A percentile compares a stretch with the other conserved stretches of the same genome.
Conservation (phyloP, 768 basidiomycete genomes). For the Neoboletus subvelutipes region DNA sequence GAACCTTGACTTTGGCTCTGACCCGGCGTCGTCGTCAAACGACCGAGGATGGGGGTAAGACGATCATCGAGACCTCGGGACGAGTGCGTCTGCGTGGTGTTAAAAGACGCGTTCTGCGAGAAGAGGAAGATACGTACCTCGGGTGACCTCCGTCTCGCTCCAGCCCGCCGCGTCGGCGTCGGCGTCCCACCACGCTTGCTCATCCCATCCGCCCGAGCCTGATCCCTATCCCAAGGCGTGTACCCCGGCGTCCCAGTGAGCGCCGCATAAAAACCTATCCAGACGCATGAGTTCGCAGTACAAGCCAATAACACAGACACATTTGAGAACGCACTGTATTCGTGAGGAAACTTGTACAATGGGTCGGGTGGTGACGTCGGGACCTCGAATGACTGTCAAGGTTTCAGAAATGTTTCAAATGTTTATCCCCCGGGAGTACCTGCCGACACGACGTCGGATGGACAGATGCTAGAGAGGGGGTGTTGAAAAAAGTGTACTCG, state of each 20-base stretch:
- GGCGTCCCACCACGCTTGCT: neutral
- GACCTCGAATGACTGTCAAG: slow-evolving; percentile 25
- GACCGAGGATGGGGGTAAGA: neutral
- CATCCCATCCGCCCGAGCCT: neutral
- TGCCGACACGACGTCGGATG: neutral
- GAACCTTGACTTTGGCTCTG: neutral
- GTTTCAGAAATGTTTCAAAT: neutral
- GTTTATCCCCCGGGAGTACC: too few species aligned
- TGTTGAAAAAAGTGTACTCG: slow-evolving; percentile 7
- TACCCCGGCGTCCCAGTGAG: slow-evolving; percentile 20
- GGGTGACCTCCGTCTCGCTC: neutral
- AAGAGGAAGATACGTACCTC: neutral
- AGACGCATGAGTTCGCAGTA: neutral
- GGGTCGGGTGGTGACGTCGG: slow-evolving; percentile 27
- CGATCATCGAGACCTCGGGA: neutral
- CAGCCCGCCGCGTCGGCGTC: neutral
- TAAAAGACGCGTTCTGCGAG: too few species aligned
- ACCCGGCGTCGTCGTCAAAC: neutral
- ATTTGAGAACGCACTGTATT: slow-evolving; percentile 16
- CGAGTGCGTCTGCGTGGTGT: neutral
- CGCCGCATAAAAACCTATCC: slow-evolving; percentile 23
- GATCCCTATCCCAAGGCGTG: slow-evolving; percentile 8
- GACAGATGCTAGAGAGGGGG: neutral
- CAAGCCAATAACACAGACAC: neutral
- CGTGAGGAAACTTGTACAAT: slow-evolving; percentile 26